phyloP scores from a whole-genome alignment of 495 filamentous ascomycete species.

The Aspergillus sclerotioniger region DNA sequence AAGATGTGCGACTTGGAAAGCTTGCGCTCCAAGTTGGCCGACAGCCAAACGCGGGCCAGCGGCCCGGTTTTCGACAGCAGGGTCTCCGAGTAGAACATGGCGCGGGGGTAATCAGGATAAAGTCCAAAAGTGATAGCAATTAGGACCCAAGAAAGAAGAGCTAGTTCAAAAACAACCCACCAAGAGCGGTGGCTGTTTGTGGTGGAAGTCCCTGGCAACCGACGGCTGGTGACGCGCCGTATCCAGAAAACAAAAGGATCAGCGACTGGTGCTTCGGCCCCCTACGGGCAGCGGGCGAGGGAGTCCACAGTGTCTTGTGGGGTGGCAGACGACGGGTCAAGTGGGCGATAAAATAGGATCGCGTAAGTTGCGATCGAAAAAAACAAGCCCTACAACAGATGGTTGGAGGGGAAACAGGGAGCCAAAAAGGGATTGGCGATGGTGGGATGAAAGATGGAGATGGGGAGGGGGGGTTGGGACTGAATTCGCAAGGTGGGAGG shows the following conservation, averaged over 20 bases:
- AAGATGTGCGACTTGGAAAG: conserved; percentile 92
- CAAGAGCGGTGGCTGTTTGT: conserved; percentile 40
- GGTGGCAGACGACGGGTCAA: not conserved
- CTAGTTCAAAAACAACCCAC: conserved; percentile 29
- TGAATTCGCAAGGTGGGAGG: not conserved
- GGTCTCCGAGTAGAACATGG: conserved; percentile 98
- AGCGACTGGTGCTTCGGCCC: conserved; percentile 18
- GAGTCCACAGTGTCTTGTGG: not conserved
- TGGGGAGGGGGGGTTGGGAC: not conserved
- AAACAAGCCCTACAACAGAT: conserved; percentile 11
- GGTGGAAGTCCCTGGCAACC: conserved; percentile 30
- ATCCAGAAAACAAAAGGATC: conserved; percentile 39
- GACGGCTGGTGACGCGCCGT: conserved; percentile 36
- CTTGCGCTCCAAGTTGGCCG: conserved; percentile 95
- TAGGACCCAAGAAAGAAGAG: conserved; percentile 11
- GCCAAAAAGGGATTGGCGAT: conserved; percentile 10
- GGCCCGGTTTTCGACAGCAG: conserved; percentile 95
- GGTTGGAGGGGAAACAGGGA: conserved; percentile 13
- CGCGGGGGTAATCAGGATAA: not conserved
- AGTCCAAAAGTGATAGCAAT: conserved; percentile 10
- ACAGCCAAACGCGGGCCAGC: conserved; percentile 95
- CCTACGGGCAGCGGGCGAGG: conserved; percentile 6
- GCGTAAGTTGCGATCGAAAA: conserved; percentile 5
- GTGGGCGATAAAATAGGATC: conserved; percentile 3
- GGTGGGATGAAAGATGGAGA: conserved; percentile 1